Evolutionary conservation across 768 basidiomycete genomes (phyloP).

Genomic region (Hypsizygus marmoreus): DNA sequence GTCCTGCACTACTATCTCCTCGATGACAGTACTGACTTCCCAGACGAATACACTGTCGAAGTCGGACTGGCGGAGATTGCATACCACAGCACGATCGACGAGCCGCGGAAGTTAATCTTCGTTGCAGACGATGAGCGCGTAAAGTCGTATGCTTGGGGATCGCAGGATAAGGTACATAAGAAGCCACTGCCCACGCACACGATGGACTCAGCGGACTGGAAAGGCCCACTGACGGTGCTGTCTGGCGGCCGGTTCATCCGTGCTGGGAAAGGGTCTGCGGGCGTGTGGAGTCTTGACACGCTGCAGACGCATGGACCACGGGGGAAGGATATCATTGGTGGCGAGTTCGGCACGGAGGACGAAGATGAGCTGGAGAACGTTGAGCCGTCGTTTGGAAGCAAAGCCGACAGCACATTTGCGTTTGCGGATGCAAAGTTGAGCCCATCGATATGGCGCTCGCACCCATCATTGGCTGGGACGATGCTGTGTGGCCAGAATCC

Average conservation of each 20-base stretch:
- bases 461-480: no score
- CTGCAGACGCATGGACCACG: slow-evolving; percentile 30
- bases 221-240: slow-evolving; percentile 34
- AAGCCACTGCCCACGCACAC: slow-evolving; percentile 31
- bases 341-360: no score
- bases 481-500: slow-evolving; percentile 15
- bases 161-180: slow-evolving; percentile 4
- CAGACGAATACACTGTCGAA: slow-evolving; percentile 10
- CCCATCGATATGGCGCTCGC: no score
- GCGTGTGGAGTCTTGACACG: slow-evolving; percentile 37
- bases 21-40: slow-evolving; percentile 14
- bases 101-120: slow-evolving; percentile 36
- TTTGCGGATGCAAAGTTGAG: no score
- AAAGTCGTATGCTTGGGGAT: slow-evolving; percentile 38
- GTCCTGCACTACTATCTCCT: slow-evolving; percentile 26
- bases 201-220: slow-evolving; percentile 19
- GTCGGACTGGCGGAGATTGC: slow-evolving; percentile 26
- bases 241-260: slow-evolving; percentile 28
- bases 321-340: slow-evolving; percentile 23
- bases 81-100: slow-evolving; percentile 26
- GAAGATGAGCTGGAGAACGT: no score
- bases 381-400: no score
- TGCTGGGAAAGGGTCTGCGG: slow-evolving; percentile 33
- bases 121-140: slow-evolving; percentile 34
- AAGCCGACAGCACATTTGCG: no score